Evolutionary conservation across 352 stramenopile genomes (phyloP).

Genomic region (Phytophthora cactorum): DNA sequence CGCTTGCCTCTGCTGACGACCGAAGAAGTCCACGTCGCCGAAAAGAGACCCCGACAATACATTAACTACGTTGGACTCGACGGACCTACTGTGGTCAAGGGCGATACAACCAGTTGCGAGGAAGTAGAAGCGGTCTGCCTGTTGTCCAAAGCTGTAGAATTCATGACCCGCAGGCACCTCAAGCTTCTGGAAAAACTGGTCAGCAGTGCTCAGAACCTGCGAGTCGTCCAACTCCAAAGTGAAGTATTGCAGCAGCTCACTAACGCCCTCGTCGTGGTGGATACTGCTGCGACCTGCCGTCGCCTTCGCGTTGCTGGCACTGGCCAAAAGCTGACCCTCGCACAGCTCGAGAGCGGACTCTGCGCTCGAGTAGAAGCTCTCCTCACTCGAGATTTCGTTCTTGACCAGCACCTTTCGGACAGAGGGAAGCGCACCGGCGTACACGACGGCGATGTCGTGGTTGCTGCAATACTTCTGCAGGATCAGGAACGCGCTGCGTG

Average conservation of each 20-base stretch:
- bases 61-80: slow-evolving; percentile 43
- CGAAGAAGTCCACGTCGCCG: slow-evolving; percentile 83
- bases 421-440: slow-evolving; percentile 59
- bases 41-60: slow-evolving; percentile 70
- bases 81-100: slow-evolving; percentile 41
- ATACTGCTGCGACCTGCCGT: not conserved
- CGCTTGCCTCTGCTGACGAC: slow-evolving; percentile 57
- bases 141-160: slow-evolving; percentile 65
- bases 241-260: slow-evolving; percentile 66
- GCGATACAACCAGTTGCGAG: slow-evolving; percentile 59
- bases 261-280: slow-evolving; percentile 45
- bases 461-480: slow-evolving; percentile 76
- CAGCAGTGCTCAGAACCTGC: slow-evolving; percentile 6
- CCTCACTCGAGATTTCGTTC: slow-evolving; percentile 56
- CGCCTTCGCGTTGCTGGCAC: not conserved
- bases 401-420: slow-evolving; percentile 57
- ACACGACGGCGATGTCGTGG: slow-evolving; percentile 67
- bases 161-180: slow-evolving; percentile 51
- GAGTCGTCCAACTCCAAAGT: slow-evolving; percentile 60
- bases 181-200: slow-evolving; percentile 58
- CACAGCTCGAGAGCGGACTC: slow-evolving; percentile 75
- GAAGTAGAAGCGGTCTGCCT: slow-evolving; percentile 66
- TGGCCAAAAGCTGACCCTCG: slow-evolving; percentile 52
- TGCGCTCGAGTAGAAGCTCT: slow-evolving; percentile 18
- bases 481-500: slow-evolving; percentile 80